Evolutionary conservation across 495 filamentous ascomycete species (phyloP), one percentile per base, ranked within the genome.

Genomic region (Astrocystis sublimbata): DNA sequence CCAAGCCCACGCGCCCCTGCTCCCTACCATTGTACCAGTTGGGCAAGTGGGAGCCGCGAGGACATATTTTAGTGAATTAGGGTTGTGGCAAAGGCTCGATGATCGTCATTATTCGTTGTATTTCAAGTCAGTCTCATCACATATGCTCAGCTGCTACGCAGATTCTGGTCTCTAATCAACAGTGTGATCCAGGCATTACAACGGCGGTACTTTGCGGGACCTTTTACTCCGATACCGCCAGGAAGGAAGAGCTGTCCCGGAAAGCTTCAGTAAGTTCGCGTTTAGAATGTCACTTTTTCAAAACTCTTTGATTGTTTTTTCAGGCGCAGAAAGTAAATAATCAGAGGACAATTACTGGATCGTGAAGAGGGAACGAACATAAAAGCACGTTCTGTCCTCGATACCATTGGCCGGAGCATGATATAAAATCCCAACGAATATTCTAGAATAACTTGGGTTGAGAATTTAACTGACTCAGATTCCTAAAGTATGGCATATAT

Each of bases 1-100:
- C n/a, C 1, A 4, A 6, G 33, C 17, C 30, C 12, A 46, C 0
- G 30, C n/a, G 6, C 36, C 1, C 2, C 17, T 58, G n/a, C n/a
- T n/a, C n/a, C n/a, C n/a, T n/a, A n/a, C n/a, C n/a, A 26, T 30
- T 35, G 28, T 5, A 6, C 43, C 31, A 8, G 8, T 41, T 9
- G 13, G 19, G 6, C 26, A 38, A 60, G 2, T 13, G 4, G 45
- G 58, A 1, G 21, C 2, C 17, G n/a, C 17, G 43, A 51, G 46
- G 30, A 46, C 24, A 26, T 60, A 60, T 51, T 60, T 60, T 46
- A 51, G 15, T 6, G 58, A 60, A n/a, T 26, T 51, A 15, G 17
- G 2, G 10, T 23, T 60, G 0, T 60, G 58, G 58, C 42, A 51
- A 60, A 1, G 6, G 5, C 4, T 60, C 0, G 56, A 15, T 1